phyloP scores from a whole-genome alignment of 805 yeast genomes.

The Torulaspora quercuum region DNA sequence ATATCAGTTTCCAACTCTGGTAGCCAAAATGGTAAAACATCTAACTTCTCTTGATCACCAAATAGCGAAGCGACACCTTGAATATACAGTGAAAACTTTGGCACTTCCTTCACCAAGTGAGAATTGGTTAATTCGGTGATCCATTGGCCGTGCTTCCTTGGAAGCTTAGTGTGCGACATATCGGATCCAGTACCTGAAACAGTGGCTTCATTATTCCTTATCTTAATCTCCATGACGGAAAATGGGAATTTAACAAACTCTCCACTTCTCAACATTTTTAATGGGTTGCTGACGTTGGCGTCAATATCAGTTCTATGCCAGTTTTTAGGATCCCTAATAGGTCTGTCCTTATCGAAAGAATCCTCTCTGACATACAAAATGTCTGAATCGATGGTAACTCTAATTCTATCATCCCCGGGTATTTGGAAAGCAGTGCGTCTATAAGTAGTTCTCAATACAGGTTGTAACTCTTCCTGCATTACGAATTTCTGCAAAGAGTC shows the following conservation, averaged over 20 bases:
- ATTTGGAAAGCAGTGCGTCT: constrained; percentile 95
- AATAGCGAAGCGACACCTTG: constrained; percentile 89
- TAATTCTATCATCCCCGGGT: constrained; percentile 92
- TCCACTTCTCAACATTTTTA: constrained; percentile 74
- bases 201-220: constrained; percentile 42
- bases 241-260: constrained; percentile 82
- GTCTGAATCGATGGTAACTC: constrained; percentile 88
- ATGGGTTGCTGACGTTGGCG: constrained; percentile 64
- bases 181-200: constrained; percentile 37
- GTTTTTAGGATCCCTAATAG: constrained; percentile 79
- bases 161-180: constrained; percentile 37
- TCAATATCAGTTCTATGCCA: constrained; percentile 96
- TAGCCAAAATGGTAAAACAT: constrained; percentile 90
- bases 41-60: constrained; percentile 79
- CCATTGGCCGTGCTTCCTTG: constrained; percentile 64
- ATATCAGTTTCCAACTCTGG: constrained; percentile 82
- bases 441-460: constrained; percentile 80
- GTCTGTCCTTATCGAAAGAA: constrained; percentile 75
- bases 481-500: constrained; percentile 62
- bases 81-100: constrained; percentile 86
- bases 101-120: constrained; percentile 87
- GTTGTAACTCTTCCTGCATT: constrained; percentile 64
- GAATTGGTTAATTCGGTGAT: constrained; percentile 78
- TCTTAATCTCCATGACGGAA: constrained; percentile 82
- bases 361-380: constrained; percentile 87